phyloP scores from a whole-genome alignment of 2,329 filamentous ascomycete species.

The Colletotrichum agaves region DNA sequence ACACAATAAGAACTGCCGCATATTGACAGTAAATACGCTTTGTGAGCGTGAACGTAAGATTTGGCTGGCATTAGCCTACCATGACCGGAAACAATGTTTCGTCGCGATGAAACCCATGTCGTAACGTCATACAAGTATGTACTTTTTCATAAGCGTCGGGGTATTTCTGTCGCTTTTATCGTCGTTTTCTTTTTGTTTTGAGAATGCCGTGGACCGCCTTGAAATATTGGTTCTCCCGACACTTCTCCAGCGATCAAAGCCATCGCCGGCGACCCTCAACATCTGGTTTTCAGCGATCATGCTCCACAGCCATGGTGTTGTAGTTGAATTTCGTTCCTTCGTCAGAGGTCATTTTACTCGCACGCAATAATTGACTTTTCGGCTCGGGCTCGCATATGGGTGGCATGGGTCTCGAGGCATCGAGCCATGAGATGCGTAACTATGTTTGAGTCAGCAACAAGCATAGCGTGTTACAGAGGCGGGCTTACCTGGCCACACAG shows the following conservation, averaged over 20 bases:
- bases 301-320: not conserved
- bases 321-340: not conserved
- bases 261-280: not conserved
- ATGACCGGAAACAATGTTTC: not conserved
- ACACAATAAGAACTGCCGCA: conserved; percentile 7
- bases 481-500: conserved; percentile 87
- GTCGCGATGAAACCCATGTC: conserved; percentile 1
- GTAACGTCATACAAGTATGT: conserved; percentile 25
- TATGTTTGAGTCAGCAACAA: conserved; percentile 38
- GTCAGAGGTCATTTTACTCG: conserved; percentile 44
- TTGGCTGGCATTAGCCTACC: conserved; percentile 2
- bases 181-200: not conserved
- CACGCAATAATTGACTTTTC: conserved; percentile 61
- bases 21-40: not conserved
- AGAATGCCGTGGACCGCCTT: not conserved
- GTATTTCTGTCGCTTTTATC: conserved; percentile 25
- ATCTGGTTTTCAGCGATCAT: not conserved
- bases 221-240: not conserved
- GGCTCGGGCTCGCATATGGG: conserved; percentile 61
- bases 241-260: not conserved
- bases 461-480: too few species aligned
- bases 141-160: conserved; percentile 17
- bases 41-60: conserved; percentile 17
- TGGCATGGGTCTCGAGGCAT: conserved; percentile 66
- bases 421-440: conserved; percentile 66